Evolutionary conservation across 2,329 filamentous ascomycete species (phyloP).

Genomic region (Ascochyta pisi): DNA sequence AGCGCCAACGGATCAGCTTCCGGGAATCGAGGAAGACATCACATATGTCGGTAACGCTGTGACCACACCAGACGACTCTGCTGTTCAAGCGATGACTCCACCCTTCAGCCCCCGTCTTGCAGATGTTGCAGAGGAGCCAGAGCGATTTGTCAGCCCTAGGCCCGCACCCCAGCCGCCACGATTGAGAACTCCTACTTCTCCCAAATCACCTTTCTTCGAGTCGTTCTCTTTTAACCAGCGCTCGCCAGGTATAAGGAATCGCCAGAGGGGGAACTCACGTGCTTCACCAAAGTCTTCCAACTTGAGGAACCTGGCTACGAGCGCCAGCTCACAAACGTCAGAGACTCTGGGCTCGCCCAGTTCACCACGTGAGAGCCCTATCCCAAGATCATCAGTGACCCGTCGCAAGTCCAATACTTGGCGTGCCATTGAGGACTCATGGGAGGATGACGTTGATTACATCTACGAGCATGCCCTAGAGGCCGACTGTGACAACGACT

Average conservation of each 20-base stretch:
- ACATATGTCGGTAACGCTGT: slow-evolving; percentile 49
- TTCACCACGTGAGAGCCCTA: slow-evolving; percentile 34
- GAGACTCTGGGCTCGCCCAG: slow-evolving; percentile 55
- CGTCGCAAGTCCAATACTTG: slow-evolving; percentile 45
- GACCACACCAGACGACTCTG: slow-evolving; percentile 52
- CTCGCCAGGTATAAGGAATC: slow-evolving; percentile 27
- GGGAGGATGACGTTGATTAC: slow-evolving; percentile 69
- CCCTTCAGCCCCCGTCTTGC: slow-evolving; percentile 50
- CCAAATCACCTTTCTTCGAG: slow-evolving; percentile 38
- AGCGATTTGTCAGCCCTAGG: slow-evolving; percentile 43
- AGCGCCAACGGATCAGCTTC: slow-evolving; percentile 25
- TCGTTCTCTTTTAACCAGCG: slow-evolving; percentile 38
- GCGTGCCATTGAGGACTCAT: slow-evolving; percentile 54
- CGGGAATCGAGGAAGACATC: slow-evolving; percentile 40
- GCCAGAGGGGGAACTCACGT: slow-evolving; percentile 32
- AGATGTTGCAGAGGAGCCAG: slow-evolving; percentile 48
- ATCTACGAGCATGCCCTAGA: slow-evolving; percentile 68
- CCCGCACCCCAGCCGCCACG: slow-evolving; percentile 42
- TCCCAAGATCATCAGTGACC: slow-evolving; percentile 28
- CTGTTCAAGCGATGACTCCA: slow-evolving; percentile 48
- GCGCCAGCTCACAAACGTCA: slow-evolving; percentile 51
- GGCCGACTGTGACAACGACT: slow-evolving; percentile 67
- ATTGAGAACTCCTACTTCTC: slow-evolving; percentile 31
- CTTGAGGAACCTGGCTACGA: slow-evolving; percentile 31
- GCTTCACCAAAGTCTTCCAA: slow-evolving; percentile 33